Evolutionary conservation across 148 eudicot species (phyloP).

Genomic region (Talinum fruticosum): DNA sequence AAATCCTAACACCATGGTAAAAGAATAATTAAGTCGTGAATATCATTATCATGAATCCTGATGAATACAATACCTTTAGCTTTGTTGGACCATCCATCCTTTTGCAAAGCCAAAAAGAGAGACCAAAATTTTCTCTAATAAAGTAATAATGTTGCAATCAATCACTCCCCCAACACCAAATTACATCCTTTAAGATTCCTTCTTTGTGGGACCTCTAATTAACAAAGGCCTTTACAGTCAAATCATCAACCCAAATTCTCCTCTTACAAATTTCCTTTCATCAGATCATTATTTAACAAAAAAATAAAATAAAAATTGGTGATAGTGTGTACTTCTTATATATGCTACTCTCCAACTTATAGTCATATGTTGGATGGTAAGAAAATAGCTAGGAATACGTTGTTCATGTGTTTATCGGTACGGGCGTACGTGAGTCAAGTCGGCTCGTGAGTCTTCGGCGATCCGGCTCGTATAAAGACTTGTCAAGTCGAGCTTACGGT

Average conservation of each 20-base stretch:
- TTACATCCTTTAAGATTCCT: slow-evolving; percentile 16
- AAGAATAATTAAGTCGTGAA: slow-evolving; percentile 4
- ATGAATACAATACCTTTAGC: background rate
- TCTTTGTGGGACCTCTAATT: background rate
- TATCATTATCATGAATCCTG: slow-evolving; percentile 11
- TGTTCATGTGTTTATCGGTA: no score
- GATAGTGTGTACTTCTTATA: no score
- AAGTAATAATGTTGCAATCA: background rate
- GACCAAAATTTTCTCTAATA: background rate
- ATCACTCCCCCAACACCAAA: background rate
- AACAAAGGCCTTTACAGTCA: background rate
- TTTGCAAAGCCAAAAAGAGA: slow-evolving; percentile 4
- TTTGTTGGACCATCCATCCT: no score
- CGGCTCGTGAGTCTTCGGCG: no score
- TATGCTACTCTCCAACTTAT: no score
- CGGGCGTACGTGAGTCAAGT: no score
- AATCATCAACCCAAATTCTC: background rate
- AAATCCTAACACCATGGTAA: background rate
- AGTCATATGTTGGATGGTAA: no score
- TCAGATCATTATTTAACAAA: no score
- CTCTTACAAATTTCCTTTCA: background rate
- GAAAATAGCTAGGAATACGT: no score
- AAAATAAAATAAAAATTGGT: background rate
- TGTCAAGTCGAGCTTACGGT: no score
- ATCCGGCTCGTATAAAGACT: no score